Percentiles rank a stretch among this genome's conserved stretches.
These are phyloP conservation scores for Aschersonia sp. DNA, from an alignment of 2,329 filamentous ascomycete genomes.

Conservation along the genomic window DNA sequence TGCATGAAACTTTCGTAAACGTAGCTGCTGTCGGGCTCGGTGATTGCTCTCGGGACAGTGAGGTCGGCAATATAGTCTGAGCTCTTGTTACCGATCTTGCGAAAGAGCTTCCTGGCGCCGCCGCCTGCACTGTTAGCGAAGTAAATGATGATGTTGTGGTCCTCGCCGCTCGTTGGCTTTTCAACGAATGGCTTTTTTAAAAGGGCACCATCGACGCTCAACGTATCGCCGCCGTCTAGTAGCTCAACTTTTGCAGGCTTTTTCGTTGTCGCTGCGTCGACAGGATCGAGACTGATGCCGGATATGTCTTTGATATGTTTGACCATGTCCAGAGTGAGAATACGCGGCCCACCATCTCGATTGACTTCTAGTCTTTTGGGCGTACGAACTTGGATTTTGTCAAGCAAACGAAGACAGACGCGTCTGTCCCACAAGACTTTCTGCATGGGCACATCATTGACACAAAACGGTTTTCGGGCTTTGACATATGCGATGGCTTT, in stretches of 20 bases:
- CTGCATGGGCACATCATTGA: constrained; percentile 96
- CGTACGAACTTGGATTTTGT: constrained; percentile 79
- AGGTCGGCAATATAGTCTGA: constrained; percentile 81
- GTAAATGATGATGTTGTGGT: constrained; percentile 98
- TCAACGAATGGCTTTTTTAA: constrained; percentile 94
- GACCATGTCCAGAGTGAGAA: constrained; percentile 67
- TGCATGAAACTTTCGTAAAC: constrained; percentile 96
- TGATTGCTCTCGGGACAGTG: constrained; percentile 63
- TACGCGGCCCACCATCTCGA: constrained; percentile 73
- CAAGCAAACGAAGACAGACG: constrained; percentile 74
- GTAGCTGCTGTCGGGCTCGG: constrained; percentile 71
- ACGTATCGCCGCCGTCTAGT: constrained; percentile 76
- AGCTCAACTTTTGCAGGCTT: constrained; percentile 64
- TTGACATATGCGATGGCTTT: constrained; percentile 95
- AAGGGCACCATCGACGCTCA: constrained; percentile 71
- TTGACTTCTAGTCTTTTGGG: constrained; percentile 82
- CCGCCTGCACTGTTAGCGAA: constrained; percentile 78
- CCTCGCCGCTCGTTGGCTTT: constrained; percentile 94
- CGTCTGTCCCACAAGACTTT: constrained; percentile 93
- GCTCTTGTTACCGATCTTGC: constrained; percentile 98
- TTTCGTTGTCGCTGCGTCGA: constrained; percentile 46
- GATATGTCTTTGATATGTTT: constrained; percentile 70
- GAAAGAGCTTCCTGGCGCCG: constrained; percentile 81
- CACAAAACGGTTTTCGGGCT: constrained; percentile 86
- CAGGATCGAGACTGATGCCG: constrained; percentile 59